Evolutionary conservation across 768 basidiomycete genomes (phyloP).

Genomic region (Nidula microcarpa): DNA sequence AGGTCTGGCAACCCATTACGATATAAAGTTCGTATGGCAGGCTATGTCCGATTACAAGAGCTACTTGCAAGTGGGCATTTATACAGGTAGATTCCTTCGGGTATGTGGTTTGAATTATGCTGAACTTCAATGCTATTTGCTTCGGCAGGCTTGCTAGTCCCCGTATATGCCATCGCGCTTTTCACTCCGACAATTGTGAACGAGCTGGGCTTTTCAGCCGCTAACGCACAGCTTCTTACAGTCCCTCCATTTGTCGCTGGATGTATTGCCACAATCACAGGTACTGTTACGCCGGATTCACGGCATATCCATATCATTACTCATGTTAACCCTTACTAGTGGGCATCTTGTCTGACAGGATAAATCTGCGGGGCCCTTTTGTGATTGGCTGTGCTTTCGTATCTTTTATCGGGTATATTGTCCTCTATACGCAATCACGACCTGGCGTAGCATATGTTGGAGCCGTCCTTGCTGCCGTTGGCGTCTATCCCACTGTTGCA

Average conservation of each 20-base stretch:
- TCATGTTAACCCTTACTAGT: constrained; percentile 9
- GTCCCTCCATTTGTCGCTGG: constrained; percentile 48
- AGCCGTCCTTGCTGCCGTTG: constrained; percentile 45
- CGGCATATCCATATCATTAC: neutral
- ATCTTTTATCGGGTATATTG: constrained; percentile 48
- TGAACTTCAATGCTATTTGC: neutral
- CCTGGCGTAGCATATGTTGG: constrained; percentile 42
- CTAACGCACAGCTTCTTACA: constrained; percentile 47
- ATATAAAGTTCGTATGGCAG: constrained; percentile 43
- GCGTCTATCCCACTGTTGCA: constrained; percentile 48
- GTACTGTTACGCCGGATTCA: constrained; percentile 8
- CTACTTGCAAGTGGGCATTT: constrained; percentile 34
- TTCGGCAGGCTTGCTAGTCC: constrained; percentile 30
- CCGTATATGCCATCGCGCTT: constrained; percentile 40
- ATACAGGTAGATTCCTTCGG: constrained; percentile 30
- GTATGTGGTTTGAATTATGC: neutral
- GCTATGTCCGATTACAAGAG: constrained; percentile 45
- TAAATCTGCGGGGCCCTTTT: constrained; percentile 44
- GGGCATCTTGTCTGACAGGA: constrained; percentile 39
- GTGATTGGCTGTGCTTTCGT: constrained; percentile 37
- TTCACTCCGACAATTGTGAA: constrained; percentile 50
- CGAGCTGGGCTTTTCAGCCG: constrained; percentile 44
- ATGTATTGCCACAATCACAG: constrained; percentile 35
- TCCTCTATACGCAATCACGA: constrained; percentile 34
- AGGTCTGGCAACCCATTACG: constrained; percentile 41